These are phyloP conservation scores for Myxozyma melibiosi DNA, from an alignment of 805 yeast species.

Conservation along the genomic window DNA sequence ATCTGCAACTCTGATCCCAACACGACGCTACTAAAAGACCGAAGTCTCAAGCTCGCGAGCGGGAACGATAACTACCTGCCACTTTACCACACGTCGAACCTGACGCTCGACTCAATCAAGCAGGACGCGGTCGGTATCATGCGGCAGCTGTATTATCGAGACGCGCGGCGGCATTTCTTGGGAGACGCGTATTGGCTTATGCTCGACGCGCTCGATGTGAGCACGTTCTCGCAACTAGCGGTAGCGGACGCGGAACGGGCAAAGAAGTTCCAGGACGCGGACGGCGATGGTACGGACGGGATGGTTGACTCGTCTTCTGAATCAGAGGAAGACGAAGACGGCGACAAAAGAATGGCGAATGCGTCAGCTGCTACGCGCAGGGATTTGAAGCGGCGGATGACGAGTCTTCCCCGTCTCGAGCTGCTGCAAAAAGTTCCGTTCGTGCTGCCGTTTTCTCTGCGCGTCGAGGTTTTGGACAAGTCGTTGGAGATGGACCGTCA, in stretches of 20 bases:
- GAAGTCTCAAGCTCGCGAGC: conserved; percentile 6
- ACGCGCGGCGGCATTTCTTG: conserved; percentile 61
- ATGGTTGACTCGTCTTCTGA: conserved; percentile 27
- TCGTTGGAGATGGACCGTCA: conserved; percentile 59
- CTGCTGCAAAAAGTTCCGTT: conserved; percentile 72
- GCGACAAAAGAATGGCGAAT: conserved; percentile 11
- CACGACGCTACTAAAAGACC: conserved; percentile 13
- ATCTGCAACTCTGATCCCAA: conserved; percentile 45
- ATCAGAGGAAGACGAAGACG: conserved; percentile 20
- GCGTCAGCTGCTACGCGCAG: conserved; percentile 14
- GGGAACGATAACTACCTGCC: conserved; percentile 18
- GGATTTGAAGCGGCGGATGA: conserved; percentile 10
- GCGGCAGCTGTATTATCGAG: conserved; percentile 66
- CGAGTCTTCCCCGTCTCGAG: conserved; percentile 44
- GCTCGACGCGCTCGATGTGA: conserved; percentile 41
- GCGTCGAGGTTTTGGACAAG: conserved; percentile 73
- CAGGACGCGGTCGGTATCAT: conserved; percentile 54
- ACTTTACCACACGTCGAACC: conserved; percentile 8
- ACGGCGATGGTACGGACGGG: conserved; percentile 25
- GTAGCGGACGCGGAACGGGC: conserved; percentile 49
- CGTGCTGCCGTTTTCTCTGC: conserved; percentile 69
- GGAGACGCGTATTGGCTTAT: conserved; percentile 59
- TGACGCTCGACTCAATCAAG: conserved; percentile 36
- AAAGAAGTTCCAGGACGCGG: conserved; percentile 29
- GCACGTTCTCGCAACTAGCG: conserved; percentile 45